These are phyloP conservation scores for Fusarium tricinctum DNA, from an alignment of 2,329 filamentous ascomycete species.

Conservation along the genomic window DNA sequence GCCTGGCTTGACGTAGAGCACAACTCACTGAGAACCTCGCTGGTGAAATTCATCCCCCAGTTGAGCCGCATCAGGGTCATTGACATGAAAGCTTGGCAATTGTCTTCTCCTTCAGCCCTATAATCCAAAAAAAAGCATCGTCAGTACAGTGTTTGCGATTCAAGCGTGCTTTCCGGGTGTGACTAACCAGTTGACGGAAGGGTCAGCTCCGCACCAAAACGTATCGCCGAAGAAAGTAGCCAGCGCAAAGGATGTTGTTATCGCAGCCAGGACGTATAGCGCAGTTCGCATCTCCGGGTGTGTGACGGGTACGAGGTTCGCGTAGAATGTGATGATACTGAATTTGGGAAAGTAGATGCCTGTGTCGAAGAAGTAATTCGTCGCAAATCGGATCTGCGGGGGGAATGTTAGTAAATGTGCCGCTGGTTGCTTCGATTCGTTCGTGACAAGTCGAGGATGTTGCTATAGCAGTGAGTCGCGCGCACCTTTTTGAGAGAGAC, in stretches of 20 bases:
- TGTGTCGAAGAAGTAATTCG: constrained; percentile 22
- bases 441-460: not conserved
- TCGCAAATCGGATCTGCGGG: constrained; percentile 8
- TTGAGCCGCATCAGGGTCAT: constrained; percentile 21
- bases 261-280: not conserved
- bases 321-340: constrained; percentile 14
- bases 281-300: constrained; percentile 1
- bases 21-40: constrained; percentile 13
- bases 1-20: fast-evolving
- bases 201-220: constrained; percentile 17
- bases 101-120: not conserved
- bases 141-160: fast-evolving
- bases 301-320: not conserved
- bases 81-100: constrained; percentile 3
- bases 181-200: constrained; percentile 16
- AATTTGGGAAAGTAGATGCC: constrained; percentile 25
- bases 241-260: not conserved
- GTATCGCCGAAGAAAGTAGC: not conserved
- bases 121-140: fast-evolving
- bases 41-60: constrained; percentile 17
- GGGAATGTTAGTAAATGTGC: fast-evolving
- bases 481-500: not conserved
- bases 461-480: fast-evolving
- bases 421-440: too few relatives aligned
- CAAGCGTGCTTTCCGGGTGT: not conserved